Conservation (phyloP, 2,329 filamentous ascomycete genomes). For the Scytalidium sp. region DNA sequence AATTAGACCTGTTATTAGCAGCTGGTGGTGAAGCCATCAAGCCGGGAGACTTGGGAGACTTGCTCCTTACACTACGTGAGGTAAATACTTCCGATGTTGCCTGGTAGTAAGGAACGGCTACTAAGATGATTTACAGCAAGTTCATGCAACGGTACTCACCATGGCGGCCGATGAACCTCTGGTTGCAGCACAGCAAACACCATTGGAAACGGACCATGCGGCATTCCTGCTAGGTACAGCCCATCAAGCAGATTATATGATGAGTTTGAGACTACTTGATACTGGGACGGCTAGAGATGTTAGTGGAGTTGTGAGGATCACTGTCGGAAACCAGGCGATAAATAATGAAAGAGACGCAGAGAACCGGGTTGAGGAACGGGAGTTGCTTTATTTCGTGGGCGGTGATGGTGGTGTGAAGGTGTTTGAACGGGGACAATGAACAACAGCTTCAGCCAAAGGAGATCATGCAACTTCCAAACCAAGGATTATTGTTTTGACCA, state of each 20-base stretch:
- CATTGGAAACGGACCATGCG: constrained; percentile 68
- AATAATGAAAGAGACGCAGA: constrained; percentile 27
- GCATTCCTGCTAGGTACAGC: constrained; percentile 68
- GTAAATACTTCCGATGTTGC: constrained; percentile 42
- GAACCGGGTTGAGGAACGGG: constrained; percentile 52
- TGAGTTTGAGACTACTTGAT: constrained; percentile 74
- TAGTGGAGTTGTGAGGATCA: constrained; percentile 80
- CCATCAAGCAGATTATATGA: constrained; percentile 70
- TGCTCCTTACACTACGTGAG: constrained; percentile 59
- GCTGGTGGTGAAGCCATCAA: constrained; percentile 44
- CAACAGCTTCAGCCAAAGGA: constrained; percentile 1
- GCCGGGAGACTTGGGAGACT: constrained; percentile 47
- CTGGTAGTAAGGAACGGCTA: not conserved
- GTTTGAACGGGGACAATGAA: constrained; percentile 74
- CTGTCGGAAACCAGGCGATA: constrained; percentile 45
- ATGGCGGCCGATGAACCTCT: constrained; percentile 73
- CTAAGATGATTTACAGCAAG: constrained; percentile 39
- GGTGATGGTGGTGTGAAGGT: constrained; percentile 78
- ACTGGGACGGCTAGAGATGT: constrained; percentile 89
- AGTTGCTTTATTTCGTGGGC: constrained; percentile 78
- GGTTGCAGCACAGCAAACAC: constrained; percentile 56
- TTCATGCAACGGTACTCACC: constrained; percentile 64
- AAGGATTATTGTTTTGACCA: not conserved
- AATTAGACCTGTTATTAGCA: constrained; percentile 63
- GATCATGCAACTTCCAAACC: not conserved